Conservation (phyloP, 768 basidiomycete genomes). For the Hericium erinaceus region DNA sequence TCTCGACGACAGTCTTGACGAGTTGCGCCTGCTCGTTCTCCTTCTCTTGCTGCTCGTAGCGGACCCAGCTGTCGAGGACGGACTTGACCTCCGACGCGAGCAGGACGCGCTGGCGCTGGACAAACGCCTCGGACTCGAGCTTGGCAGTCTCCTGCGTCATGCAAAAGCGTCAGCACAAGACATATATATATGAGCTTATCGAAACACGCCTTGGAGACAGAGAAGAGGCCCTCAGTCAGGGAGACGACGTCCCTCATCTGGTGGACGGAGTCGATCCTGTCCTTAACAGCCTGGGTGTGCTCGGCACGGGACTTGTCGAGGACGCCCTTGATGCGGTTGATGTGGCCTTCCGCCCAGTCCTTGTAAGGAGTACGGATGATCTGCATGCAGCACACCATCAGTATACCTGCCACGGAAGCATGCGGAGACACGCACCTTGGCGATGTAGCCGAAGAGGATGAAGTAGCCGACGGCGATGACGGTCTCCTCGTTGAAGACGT, state of each 20-base stretch:
- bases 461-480: conserved; percentile 79
- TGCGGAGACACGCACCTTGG: conserved; percentile 43
- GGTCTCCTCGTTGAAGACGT: conserved; percentile 95
- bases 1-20: conserved; percentile 78
- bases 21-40: conserved; percentile 94
- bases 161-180: not conserved
- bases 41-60: conserved; percentile 93
- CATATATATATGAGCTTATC: not conserved
- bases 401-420: conserved; percentile 1
- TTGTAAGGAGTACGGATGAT: conserved; percentile 79
- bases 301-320: conserved; percentile 75
- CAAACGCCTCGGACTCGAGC: conserved; percentile 84
- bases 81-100: conserved; percentile 85
- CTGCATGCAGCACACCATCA: conserved; percentile 27
- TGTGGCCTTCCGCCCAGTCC: conserved; percentile 86
- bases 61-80: conserved; percentile 96
- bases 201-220: conserved; percentile 72
- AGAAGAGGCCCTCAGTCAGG: conserved; percentile 84
- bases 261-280: conserved; percentile 84
- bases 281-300: conserved; percentile 89
- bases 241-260: conserved; percentile 95
- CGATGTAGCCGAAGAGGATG: conserved; percentile 76
- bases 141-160: conserved; percentile 73
- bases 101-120: conserved; percentile 80
- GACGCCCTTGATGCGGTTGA: conserved; percentile 73